These are phyloP conservation scores for Syzygium syzygioides DNA, from an alignment of 441 rosid genomes.

Conservation along the genomic window DNA sequence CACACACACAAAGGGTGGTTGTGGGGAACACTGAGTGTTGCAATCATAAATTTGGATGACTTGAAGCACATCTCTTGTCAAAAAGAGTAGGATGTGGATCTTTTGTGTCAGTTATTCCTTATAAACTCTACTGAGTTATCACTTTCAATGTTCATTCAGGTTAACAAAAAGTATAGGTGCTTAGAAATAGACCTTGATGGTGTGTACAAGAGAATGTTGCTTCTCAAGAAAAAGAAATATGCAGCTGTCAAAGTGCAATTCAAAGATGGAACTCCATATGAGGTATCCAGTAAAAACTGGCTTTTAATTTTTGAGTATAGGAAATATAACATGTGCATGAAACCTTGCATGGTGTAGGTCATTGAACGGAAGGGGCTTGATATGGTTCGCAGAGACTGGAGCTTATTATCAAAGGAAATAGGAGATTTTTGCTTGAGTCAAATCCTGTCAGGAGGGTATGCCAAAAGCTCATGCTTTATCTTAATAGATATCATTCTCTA, in stretches of 20 bases:
- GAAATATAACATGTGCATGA: neutral
- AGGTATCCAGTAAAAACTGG: slow-evolving; percentile 35
- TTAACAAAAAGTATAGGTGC: slow-evolving; percentile 86
- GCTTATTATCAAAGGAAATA: slow-evolving; percentile 85
- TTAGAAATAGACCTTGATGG: slow-evolving; percentile 96
- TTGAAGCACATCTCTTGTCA: neutral
- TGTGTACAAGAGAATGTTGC: slow-evolving; percentile 91
- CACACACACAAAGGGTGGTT: neutral
- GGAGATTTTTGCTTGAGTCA: slow-evolving; percentile 84
- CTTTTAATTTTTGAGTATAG: neutral
- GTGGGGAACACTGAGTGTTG: neutral
- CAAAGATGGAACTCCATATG: slow-evolving; percentile 65
- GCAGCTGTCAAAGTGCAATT: slow-evolving; percentile 90
- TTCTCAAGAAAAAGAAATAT: slow-evolving; percentile 96
- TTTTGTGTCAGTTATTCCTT: neutral
- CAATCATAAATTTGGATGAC: neutral
- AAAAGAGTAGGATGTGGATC: neutral
- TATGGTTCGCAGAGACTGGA: slow-evolving; percentile 99
- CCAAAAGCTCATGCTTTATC: neutral
- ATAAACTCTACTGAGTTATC: neutral
- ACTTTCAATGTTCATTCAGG: slow-evolving; percentile 29
- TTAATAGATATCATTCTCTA: neutral
- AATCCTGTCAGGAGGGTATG: slow-evolving; percentile 90
- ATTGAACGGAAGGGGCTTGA: slow-evolving; percentile 98
- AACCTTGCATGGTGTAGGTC: slow-evolving; percentile 43